Evolutionary conservation across 768 basidiomycete species (phyloP).

Genomic region (Rhodotorula toruloides): DNA sequence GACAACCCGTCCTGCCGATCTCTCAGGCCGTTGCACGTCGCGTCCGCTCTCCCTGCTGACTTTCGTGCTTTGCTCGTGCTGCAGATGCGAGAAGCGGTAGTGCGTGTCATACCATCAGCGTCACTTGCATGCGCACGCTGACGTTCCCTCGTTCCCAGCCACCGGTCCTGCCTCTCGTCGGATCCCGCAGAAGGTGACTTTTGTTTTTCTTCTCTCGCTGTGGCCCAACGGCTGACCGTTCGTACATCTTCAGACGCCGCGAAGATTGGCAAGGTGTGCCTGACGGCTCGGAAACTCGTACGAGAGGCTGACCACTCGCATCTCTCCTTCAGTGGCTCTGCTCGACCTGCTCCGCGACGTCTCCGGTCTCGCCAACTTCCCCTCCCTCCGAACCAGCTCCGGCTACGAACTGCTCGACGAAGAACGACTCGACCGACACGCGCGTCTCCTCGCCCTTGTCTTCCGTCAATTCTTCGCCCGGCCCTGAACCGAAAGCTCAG

Average conservation of each 20-base stretch:
- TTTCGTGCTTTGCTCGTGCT: no score
- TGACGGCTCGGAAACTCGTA: background rate
- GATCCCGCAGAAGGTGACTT: slow-evolving; percentile 6
- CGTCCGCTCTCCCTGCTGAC: background rate
- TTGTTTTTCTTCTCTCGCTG: slow-evolving; percentile 58
- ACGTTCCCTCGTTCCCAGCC: slow-evolving; percentile 5
- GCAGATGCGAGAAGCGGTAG: slow-evolving; percentile 19
- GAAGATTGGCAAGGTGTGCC: slow-evolving; percentile 45
- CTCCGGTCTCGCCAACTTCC: slow-evolving; percentile 41
- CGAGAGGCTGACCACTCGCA: slow-evolving; percentile 50
- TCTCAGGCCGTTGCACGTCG: background rate
- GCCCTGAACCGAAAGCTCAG: no score
- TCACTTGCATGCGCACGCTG: background rate
- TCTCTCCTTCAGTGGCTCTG: slow-evolving; percentile 34
- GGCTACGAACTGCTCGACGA: no score
- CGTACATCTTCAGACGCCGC: slow-evolving; percentile 61
- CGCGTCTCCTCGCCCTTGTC: no score
- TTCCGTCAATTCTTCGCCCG: no score
- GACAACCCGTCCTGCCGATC: background rate
- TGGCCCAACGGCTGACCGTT: no score
- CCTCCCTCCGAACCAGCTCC: slow-evolving; percentile 57
- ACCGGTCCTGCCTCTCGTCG: slow-evolving; percentile 25
- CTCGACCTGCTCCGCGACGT: slow-evolving; percentile 22
- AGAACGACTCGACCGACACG: no score
- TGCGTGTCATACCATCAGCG: background rate